These are phyloP conservation scores for Golubevia sp. DNA, from an alignment of 1,284 basidiomycete genomes.

Conservation along the genomic window DNA sequence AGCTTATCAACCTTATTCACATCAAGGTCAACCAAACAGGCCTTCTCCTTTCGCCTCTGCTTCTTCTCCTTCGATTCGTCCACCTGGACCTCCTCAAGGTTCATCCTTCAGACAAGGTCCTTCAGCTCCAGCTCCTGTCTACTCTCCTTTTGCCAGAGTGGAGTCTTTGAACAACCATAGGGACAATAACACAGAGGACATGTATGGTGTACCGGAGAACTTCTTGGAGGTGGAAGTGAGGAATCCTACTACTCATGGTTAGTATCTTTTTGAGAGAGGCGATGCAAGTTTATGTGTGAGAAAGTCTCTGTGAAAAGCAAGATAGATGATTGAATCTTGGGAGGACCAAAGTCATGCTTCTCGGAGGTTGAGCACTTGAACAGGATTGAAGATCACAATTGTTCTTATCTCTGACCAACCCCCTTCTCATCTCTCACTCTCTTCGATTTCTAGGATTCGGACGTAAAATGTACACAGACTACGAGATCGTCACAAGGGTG, in stretches of 20 bases:
- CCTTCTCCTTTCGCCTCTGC: slow-evolving; percentile 19
- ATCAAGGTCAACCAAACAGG: neutral
- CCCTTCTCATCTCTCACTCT: neutral
- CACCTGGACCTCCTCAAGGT: slow-evolving; percentile 8
- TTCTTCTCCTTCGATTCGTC: slow-evolving; percentile 31
- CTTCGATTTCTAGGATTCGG: slow-evolving; percentile 26
- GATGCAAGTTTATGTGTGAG: slow-evolving; percentile 1
- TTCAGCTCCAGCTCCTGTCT: slow-evolving; percentile 38
- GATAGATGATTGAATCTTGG: too few species aligned
- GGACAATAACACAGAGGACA: slow-evolving; percentile 10
- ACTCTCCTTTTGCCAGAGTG: slow-evolving; percentile 57
- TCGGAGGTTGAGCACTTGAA: too few species aligned
- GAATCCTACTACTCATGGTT: slow-evolving; percentile 95
- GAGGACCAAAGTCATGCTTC: too few species aligned
- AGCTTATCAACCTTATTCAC: neutral
- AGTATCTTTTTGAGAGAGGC: slow-evolving; percentile 41
- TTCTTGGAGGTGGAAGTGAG: slow-evolving; percentile 97
- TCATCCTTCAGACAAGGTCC: slow-evolving; percentile 32
- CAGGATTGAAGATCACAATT: too few species aligned
- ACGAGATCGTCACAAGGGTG: slow-evolving; percentile 96
- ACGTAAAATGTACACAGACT: slow-evolving; percentile 98
- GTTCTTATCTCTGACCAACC: neutral
- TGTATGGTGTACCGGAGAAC: slow-evolving; percentile 70
- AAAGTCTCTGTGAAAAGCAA: too few species aligned
- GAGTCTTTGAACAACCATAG: slow-evolving; percentile 35